Evolutionary conservation across 2,329 filamentous ascomycete genomes (phyloP).

Genomic region (Trichophyton schoenleinii): DNA sequence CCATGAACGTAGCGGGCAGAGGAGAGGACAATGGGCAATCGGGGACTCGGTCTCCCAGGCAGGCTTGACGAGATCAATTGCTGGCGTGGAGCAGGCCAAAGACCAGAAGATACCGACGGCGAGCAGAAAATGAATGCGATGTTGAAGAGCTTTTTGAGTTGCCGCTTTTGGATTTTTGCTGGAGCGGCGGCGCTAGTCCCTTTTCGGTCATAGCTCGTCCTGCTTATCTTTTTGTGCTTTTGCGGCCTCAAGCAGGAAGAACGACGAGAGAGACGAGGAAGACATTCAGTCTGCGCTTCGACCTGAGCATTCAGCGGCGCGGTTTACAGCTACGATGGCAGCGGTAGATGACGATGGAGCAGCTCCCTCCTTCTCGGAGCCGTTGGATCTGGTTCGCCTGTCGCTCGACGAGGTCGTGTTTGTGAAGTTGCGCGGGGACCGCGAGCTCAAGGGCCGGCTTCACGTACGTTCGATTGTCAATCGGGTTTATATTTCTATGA

Average conservation of each 20-base stretch:
- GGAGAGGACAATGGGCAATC: neutral
- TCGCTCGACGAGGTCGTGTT: conserved; percentile 93
- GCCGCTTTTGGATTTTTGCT: conserved; percentile 1
- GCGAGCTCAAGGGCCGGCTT: conserved; percentile 86
- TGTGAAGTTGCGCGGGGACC: conserved; percentile 89
- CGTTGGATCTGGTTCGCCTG: conserved; percentile 87
- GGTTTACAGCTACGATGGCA: conserved; percentile 41
- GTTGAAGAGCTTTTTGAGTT: neutral
- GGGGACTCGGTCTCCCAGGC: neutral
- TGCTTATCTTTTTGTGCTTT: neutral
- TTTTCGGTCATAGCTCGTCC: neutral
- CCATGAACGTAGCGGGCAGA: neutral
- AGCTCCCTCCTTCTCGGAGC: conserved; percentile 63
- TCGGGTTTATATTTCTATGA: neutral
- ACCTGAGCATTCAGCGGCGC: neutral
- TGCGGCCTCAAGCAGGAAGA: neutral
- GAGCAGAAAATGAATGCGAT: neutral
- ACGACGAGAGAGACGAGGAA: neutral
- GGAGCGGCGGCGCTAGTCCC: conserved; percentile 16
- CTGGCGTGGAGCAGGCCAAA: neutral
- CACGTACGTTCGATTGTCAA: conserved; percentile 51
- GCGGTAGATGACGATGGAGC: conserved; percentile 68
- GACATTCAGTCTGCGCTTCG: neutral
- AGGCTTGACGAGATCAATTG: neutral
- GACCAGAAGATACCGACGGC: neutral